Conservation (phyloP, 2,329 filamentous ascomycete genomes). For the Emergomyces orientalis region DNA sequence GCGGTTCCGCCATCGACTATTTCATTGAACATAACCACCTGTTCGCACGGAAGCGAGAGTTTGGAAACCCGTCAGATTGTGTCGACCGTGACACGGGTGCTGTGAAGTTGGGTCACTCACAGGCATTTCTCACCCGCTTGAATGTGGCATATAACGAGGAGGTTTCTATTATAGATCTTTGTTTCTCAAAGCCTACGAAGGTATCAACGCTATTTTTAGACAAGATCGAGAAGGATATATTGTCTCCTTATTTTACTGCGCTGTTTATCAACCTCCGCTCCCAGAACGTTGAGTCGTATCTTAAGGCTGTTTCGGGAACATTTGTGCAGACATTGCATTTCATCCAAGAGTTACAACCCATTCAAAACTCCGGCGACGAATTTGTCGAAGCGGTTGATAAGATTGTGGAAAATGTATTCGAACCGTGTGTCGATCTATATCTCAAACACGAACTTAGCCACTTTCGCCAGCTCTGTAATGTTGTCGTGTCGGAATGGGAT, state of each 20-base stretch:
- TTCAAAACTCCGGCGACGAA: slow-evolving; percentile 49
- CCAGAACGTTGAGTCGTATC: slow-evolving; percentile 62
- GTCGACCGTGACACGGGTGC: slow-evolving; percentile 59
- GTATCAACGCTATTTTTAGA: slow-evolving; percentile 73
- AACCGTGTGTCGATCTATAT: slow-evolving; percentile 89
- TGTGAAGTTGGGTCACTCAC: slow-evolving; percentile 69
- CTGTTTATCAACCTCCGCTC: slow-evolving; percentile 82
- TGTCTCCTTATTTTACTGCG: slow-evolving; percentile 76
- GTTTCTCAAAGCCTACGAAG: slow-evolving; percentile 62
- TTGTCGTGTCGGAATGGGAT: slow-evolving; percentile 77
- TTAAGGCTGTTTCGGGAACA: slow-evolving; percentile 76
- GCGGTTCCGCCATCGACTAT: slow-evolving; percentile 65
- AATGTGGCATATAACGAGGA: slow-evolving; percentile 74
- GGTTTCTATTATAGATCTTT: slow-evolving; percentile 64
- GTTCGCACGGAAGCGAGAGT: slow-evolving; percentile 61
- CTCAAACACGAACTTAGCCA: slow-evolving; percentile 81
- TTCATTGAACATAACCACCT: slow-evolving; percentile 86
- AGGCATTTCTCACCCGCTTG: slow-evolving; percentile 68
- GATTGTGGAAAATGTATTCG: slow-evolving; percentile 65
- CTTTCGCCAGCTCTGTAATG: slow-evolving; percentile 67
- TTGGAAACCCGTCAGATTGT: slow-evolving; percentile 72
- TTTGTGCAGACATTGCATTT: slow-evolving; percentile 81
- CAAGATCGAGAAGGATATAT: slow-evolving; percentile 68
- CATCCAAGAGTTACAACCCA: slow-evolving; percentile 58
- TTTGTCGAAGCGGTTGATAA: slow-evolving; percentile 57